Evolutionary conservation across 202 grass and related monocot genomes (phyloP), one percentile per base, ranked within the genome.

Genomic region (Panicum hallii): DNA sequence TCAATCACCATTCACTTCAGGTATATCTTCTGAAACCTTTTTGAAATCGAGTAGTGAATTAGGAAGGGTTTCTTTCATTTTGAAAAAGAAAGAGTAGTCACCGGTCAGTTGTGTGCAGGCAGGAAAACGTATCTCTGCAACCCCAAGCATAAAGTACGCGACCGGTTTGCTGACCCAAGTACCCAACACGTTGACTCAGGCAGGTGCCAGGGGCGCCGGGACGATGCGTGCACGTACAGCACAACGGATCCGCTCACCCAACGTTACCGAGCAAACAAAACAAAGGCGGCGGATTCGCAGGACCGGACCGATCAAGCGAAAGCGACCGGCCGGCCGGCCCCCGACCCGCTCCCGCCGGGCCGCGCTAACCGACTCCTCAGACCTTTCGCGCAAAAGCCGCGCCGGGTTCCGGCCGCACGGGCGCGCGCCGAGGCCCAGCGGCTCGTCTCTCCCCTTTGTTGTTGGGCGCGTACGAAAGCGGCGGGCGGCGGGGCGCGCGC

Each of bases 311-410:
- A 32, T 32, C 32, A 7, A 28, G 28, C 17, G 47, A 67, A 57
- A 77, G 50, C 73, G 50, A 77, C 73, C 6, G 20, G 36, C 36
- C 36, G 36, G 36, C 36, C 36, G 36, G 19, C 28, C 44, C 45
- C 81, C 44, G 72, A 74, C 71, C 72, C 72, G 30, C 72, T 74
- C 72, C 72, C 72, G 23, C 45, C 44, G 23, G 45, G 69, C 30
- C 70, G 44, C 55, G 40, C 36, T 58, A 75, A 40, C 17, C 32
- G 50, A 75, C 28, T 40, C 50, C 19, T 6, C 19, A 22, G 19
- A 40, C 15, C 52, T 41, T 56, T 55, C 52, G 34, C 52, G 38
- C 74, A 60, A 60, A 77, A 60, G 74, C 49, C 46, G 36, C 46
- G 46, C 52, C 52, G 49, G 47, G 10, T 47, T 47, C n/a, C 12